Conservation (phyloP, 164 flowering plant genomes). For the Amborella trichopoda region DNA sequence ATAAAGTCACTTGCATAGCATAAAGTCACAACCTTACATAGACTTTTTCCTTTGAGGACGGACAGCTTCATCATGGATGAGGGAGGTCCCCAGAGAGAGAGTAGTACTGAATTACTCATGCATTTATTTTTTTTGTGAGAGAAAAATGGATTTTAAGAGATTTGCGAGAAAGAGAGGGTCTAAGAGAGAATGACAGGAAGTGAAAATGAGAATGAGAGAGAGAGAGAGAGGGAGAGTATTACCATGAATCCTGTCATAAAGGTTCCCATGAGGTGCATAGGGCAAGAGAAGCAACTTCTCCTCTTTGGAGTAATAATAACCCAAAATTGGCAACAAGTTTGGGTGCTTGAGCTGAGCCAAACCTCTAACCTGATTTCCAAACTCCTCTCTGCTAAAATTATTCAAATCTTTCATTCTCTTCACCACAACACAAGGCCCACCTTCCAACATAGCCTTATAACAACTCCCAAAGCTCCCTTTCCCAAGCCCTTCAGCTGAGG, state of each 20-base stretch:
- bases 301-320: slow-evolving; percentile 29
- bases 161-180: no score
- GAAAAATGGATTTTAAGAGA: no score
- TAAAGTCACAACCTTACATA: no score
- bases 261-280: slow-evolving; percentile 35
- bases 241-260: slow-evolving; percentile 45
- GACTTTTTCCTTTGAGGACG: no score
- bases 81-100: no score
- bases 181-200: no score
- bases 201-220: no score
- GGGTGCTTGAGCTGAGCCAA: slow-evolving; percentile 31
- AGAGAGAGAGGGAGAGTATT: no score
- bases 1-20: no score
- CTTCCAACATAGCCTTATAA: slow-evolving; percentile 38
- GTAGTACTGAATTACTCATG: no score
- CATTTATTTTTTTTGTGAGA: no score
- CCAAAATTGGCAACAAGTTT: slow-evolving; percentile 36
- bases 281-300: slow-evolving; percentile 44
- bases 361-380: slow-evolving; percentile 15
- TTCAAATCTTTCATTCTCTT: slow-evolving; percentile 30
- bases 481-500: slow-evolving; percentile 51
- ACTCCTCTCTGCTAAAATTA: slow-evolving; percentile 29
- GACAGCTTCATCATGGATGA: no score
- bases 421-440: slow-evolving; percentile 24
- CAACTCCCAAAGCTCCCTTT: slow-evolving; percentile 42